A percentile compares a stretch with the other conserved stretches of the same genome.
Conservation (phyloP, 75 land plant species). For the Selaginella tamariscina region DNA sequence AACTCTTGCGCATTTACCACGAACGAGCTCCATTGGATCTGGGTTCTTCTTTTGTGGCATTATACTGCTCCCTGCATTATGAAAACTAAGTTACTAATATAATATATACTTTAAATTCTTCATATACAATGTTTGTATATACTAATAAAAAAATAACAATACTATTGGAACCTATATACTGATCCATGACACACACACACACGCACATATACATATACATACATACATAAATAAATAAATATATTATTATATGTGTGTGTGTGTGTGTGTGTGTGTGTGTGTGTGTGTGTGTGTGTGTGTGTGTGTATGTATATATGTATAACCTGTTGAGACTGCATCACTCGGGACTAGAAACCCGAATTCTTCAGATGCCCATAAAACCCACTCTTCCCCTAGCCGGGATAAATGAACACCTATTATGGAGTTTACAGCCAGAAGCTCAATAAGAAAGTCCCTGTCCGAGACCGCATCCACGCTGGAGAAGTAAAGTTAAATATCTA, state of each 20-base stretch:
- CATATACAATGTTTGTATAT: no score
- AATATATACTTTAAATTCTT: no score
- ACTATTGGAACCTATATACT: no score
- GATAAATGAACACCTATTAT: slow-evolving; percentile 86
- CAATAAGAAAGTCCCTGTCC: slow-evolving; percentile 86
- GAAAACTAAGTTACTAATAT: no score
- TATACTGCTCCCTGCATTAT: slow-evolving; percentile 99
- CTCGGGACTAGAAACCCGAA: slow-evolving; percentile 90
- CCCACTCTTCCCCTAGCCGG: slow-evolving; percentile 98
- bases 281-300: no score
- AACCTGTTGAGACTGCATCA: slow-evolving; percentile 92
- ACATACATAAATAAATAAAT: no score
- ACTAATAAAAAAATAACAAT: no score
- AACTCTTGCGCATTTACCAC: slow-evolving; percentile 94
- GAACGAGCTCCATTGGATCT: slow-evolving; percentile 99
- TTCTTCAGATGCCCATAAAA: slow-evolving; percentile 97
- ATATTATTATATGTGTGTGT: no score
- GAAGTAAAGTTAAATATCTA: neutral
- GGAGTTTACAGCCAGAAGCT: slow-evolving; percentile 80
- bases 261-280: no score
- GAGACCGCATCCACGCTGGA: slow-evolving; percentile 97
- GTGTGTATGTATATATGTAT: no score
- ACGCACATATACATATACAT: no score
- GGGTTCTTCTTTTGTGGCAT: slow-evolving; percentile 99
- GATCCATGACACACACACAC: no score